phyloP scores from a whole-genome alignment of 768 basidiomycete species.

The Hygrophorus pudorinus region DNA sequence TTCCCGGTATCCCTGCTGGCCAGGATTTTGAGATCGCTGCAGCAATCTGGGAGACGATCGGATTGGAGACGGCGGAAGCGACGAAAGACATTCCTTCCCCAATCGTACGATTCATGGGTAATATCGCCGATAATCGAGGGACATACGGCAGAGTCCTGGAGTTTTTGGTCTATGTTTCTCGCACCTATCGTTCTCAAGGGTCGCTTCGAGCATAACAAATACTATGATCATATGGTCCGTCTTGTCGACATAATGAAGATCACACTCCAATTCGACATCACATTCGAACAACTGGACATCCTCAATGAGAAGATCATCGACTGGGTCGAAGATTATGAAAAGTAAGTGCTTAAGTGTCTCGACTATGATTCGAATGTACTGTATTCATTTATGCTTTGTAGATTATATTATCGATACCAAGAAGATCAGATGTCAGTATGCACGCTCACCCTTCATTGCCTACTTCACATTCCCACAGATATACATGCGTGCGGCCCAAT shows the following conservation, averaged over 20 bases:
- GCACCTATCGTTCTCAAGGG: constrained; percentile 24
- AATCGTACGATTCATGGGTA: constrained; percentile 20
- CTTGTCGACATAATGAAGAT: too few species aligned
- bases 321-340: too few species aligned
- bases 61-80: constrained; percentile 19
- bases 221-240: constrained; percentile 26
- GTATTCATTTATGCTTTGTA: constrained; percentile 12
- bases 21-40: too few species aligned
- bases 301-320: constrained; percentile 30
- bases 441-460: constrained; percentile 21
- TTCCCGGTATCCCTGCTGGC: too few species aligned
- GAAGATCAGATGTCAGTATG: constrained; percentile 17
- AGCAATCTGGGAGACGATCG: constrained; percentile 25
- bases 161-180: constrained; percentile 28
- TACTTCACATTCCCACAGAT: constrained; percentile 22
- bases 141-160: constrained; percentile 27
- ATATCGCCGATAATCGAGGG: constrained; percentile 16
- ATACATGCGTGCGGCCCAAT: constrained; percentile 22
- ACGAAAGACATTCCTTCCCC: constrained; percentile 19
- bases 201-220: constrained; percentile 19
- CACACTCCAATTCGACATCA: too few species aligned
- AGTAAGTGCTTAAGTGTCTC: too few species aligned
- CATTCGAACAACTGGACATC: constrained; percentile 27
- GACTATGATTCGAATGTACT: not conserved
- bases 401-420: constrained; percentile 23